Percentiles rank a stretch among this genome's conserved stretches.
Conservation (phyloP, 2,329 filamentous ascomycete species). For the Colletotrichum tabaci region DNA sequence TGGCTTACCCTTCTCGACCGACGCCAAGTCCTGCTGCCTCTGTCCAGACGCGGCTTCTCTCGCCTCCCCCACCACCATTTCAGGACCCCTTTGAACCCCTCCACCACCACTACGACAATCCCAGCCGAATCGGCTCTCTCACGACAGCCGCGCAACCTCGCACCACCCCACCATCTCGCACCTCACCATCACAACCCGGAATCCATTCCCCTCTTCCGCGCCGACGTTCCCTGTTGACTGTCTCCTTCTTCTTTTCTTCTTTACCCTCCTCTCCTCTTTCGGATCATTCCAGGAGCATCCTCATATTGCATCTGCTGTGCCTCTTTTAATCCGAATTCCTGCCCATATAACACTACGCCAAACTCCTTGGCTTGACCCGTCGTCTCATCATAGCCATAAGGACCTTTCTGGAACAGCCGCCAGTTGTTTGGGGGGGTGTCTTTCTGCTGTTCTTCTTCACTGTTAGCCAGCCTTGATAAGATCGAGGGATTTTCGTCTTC, state of each 20-base stretch:
- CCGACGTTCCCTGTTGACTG: slow-evolving; percentile 25
- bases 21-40: slow-evolving; percentile 19
- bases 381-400: slow-evolving; percentile 11
- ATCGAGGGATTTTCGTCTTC: slow-evolving; percentile 22
- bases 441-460: background rate
- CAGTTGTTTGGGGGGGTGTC: background rate
- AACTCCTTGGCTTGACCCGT: slow-evolving; percentile 16
- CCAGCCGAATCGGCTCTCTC: slow-evolving; percentile 44
- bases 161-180: slow-evolving; percentile 35
- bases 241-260: slow-evolving; percentile 3
- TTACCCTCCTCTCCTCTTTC: background rate
- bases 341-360: slow-evolving; percentile 19
- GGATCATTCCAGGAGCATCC: slow-evolving; percentile 11
- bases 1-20: slow-evolving; percentile 27
- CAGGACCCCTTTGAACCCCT: slow-evolving; percentile 33
- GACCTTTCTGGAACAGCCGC: slow-evolving; percentile 10
- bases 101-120: slow-evolving; percentile 39
- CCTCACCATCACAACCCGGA: slow-evolving; percentile 29
- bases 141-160: slow-evolving; percentile 42
- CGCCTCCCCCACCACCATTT: slow-evolving; percentile 33
- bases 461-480: slow-evolving; percentile 16
- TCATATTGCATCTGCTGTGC: slow-evolving; percentile 27
- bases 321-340: slow-evolving; percentile 1
- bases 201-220: slow-evolving; percentile 36
- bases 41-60: slow-evolving; percentile 33